Conservation (phyloP, 108 stramenopile genomes). For the Fistulifera pelliculosa region DNA sequence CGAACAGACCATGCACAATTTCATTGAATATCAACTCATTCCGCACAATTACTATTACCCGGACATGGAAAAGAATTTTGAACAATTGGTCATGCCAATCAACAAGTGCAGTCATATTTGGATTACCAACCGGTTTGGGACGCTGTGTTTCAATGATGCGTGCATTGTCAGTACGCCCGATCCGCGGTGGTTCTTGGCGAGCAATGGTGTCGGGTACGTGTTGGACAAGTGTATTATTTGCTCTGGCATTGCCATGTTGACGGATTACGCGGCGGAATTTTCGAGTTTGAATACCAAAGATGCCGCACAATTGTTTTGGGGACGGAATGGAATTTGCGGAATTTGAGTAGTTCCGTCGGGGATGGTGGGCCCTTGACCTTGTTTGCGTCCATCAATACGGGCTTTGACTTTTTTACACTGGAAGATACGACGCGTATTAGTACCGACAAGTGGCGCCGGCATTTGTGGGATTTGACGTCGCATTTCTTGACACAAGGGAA, state of each 20-base stretch:
- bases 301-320: constrained; percentile 5
- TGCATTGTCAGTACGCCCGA: constrained; percentile 3
- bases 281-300: constrained; percentile 5
- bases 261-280: constrained; percentile 2
- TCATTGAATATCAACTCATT: constrained; percentile 5
- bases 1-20: constrained; percentile 5
- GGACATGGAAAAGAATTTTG: constrained; percentile 1
- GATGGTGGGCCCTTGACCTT: constrained; percentile 8
- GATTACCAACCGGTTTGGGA: constrained; percentile 7
- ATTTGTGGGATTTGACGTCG: constrained; percentile 8
- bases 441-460: constrained; percentile 12
- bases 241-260: constrained; percentile 11
- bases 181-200: constrained; percentile 1
- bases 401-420: constrained; percentile 3
- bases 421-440: constrained; percentile 8
- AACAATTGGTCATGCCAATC: constrained; percentile 1
- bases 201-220: constrained; percentile 11
- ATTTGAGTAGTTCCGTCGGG: constrained; percentile 2
- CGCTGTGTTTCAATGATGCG: constrained; percentile 12
- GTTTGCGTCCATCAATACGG: constrained; percentile 9
- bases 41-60: constrained; percentile 3
- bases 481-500: constrained; percentile 7
- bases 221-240: constrained; percentile 11
- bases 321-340: constrained; percentile 21
- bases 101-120: constrained; percentile 11